A percentile compares a stretch with the other conserved stretches of the same genome.
Evolutionary conservation across 192 early-diverging fungal genomes (phyloP).

Genomic region (Funneliformis geosporum): DNA sequence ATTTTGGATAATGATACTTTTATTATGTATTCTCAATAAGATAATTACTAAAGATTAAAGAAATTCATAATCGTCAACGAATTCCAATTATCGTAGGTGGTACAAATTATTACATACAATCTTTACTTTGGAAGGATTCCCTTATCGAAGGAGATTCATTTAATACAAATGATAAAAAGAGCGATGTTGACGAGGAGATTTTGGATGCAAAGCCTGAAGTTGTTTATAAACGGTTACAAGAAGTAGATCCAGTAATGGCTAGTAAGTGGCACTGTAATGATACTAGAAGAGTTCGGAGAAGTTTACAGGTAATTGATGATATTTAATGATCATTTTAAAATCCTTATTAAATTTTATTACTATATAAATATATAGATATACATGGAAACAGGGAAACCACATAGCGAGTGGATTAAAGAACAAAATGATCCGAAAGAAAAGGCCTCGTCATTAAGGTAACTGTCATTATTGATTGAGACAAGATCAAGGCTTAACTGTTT

Average conservation of each 20-base stretch:
- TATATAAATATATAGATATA: constrained; percentile 48
- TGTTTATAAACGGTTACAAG: constrained; percentile 67
- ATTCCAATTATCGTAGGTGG: constrained; percentile 93
- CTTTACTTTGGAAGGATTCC: constrained; percentile 76
- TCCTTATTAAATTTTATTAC: neutral
- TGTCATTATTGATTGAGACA: neutral
- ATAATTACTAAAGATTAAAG: constrained; percentile 59
- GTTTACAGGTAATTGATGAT: constrained; percentile 68
- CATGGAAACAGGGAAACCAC: constrained; percentile 68
- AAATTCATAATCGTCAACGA: constrained; percentile 68
- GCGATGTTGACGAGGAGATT: constrained; percentile 33
- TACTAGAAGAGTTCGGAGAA: constrained; percentile 80
- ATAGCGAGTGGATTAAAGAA: constrained; percentile 73
- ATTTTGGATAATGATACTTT: constrained; percentile 16
- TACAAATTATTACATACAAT: constrained; percentile 97
- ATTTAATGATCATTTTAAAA: neutral
- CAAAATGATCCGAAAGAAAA: constrained; percentile 57
- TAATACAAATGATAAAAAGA: constrained; percentile 1
- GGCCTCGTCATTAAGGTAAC: constrained; percentile 42
- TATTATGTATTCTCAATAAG: neutral
- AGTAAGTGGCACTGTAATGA: constrained; percentile 89
- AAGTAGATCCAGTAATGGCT: constrained; percentile 85
- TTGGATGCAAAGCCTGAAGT: constrained; percentile 46
- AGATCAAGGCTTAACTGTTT: neutral
- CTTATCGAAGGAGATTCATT: constrained; percentile 45